Percentiles rank a stretch among this genome's conserved stretches.
Evolutionary conservation across 768 basidiomycete genomes (phyloP).

Genomic region (Cystobasidium onofrii): DNA sequence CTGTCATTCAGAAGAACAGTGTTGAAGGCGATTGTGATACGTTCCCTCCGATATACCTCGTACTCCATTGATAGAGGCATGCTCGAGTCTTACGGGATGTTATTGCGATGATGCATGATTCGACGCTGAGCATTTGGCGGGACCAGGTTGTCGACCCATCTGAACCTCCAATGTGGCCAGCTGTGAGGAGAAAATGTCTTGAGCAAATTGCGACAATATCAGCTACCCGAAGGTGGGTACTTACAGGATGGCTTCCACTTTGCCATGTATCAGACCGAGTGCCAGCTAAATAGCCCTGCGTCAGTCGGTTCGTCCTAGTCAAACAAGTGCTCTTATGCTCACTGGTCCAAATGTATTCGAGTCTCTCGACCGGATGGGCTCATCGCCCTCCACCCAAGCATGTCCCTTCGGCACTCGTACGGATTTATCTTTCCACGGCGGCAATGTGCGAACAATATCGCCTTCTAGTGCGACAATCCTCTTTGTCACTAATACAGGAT

Average conservation of each 20-base stretch:
- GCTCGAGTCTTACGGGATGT: neutral
- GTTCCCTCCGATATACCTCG: too few relatives aligned
- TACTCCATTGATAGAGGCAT: too few relatives aligned
- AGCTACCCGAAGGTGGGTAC: neutral
- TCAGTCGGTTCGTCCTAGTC: too few relatives aligned
- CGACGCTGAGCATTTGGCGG: neutral
- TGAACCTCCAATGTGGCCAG: constrained; percentile 24
- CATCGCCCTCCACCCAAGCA: constrained; percentile 41
- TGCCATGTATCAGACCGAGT: constrained; percentile 28
- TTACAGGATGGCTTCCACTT: constrained; percentile 16
- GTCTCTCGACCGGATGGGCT: constrained; percentile 39
- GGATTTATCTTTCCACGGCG: constrained; percentile 32
- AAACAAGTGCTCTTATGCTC: neutral
- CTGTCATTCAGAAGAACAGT: too few relatives aligned
- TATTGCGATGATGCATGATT: constrained; percentile 23
- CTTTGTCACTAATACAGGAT: constrained; percentile 36
- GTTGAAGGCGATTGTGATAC: too few relatives aligned
- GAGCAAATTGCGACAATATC: neutral
- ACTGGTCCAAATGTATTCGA: constrained; percentile 39
- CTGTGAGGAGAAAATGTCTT: neutral
- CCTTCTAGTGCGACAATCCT: constrained; percentile 41
- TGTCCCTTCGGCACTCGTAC: constrained; percentile 31
- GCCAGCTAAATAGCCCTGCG: constrained; percentile 4
- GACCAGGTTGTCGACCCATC: neutral
- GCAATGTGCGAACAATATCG: constrained; percentile 36